Conservation (phyloP, 495 filamentous ascomycete genomes). For the Podospora australis region DNA sequence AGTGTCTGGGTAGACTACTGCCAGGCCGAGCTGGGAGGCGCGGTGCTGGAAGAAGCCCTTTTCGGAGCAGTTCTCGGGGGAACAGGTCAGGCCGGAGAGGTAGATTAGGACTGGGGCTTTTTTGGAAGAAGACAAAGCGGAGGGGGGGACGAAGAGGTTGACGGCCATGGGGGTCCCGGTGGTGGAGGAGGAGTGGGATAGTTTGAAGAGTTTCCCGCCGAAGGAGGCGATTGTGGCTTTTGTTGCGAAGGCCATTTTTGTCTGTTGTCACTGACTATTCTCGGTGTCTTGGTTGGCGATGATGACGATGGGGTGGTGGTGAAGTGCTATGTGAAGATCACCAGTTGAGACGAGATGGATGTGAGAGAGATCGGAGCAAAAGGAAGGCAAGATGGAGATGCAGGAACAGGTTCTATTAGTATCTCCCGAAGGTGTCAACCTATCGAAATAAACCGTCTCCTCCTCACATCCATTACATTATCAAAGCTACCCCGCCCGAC, state of each 20-base stretch:
- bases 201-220: slow-evolving; percentile 91
- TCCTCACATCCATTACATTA: no score
- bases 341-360: not conserved
- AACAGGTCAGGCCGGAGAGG: slow-evolving; percentile 90
- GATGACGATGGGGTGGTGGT: not conserved
- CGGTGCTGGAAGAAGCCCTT: slow-evolving; percentile 91
- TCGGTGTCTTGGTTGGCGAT: not conserved
- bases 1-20: slow-evolving; percentile 89
- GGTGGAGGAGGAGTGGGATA: slow-evolving; percentile 70
- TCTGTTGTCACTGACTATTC: not conserved
- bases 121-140: slow-evolving; percentile 35
- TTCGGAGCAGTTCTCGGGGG: slow-evolving; percentile 90
- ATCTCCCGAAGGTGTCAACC: no score
- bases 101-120: slow-evolving; percentile 82
- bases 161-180: slow-evolving; percentile 66
- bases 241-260: slow-evolving; percentile 70
- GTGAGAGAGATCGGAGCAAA: not conserved
- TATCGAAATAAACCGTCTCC: no score
- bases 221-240: slow-evolving; percentile 88
- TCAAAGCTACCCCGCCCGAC: no score
- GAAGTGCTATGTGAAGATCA: not conserved
- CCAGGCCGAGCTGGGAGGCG: slow-evolving; percentile 72
- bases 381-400: no score
- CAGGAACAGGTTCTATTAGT: no score
- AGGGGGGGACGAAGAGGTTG: slow-evolving; percentile 63